Evolutionary conservation across 106 monocot genomes (phyloP).

Genomic region (Phalaenopsis equestris): DNA sequence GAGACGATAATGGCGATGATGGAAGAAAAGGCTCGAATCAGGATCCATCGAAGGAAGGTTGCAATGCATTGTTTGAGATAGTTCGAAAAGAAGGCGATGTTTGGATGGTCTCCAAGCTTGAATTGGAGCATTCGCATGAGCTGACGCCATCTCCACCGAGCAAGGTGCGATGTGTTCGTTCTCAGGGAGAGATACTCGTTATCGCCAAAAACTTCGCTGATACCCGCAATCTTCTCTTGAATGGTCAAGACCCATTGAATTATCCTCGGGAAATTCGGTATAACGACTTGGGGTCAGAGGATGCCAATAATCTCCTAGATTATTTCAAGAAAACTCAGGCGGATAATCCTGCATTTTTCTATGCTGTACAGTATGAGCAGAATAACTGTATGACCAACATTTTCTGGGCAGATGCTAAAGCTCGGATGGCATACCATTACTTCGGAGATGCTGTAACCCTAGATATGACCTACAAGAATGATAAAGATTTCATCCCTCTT

Average conservation of each 20-base stretch:
- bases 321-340: conserved; percentile 47
- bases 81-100: conserved; percentile 47
- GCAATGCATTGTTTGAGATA: conserved; percentile 73
- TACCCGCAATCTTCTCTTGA: conserved; percentile 60
- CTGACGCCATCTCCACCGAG: conserved; percentile 44
- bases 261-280: conserved; percentile 46
- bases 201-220: conserved; percentile 72
- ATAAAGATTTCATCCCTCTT: conserved; percentile 60
- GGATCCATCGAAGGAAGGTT: conserved; percentile 42
- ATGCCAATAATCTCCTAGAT: conserved; percentile 51
- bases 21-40: conserved; percentile 19
- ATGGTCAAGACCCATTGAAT: conserved; percentile 35
- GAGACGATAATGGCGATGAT: conserved; percentile 43
- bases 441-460: conserved; percentile 64
- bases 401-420: conserved; percentile 70
- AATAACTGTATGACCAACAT: conserved; percentile 52
- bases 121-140: conserved; percentile 53
- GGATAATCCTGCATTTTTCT: conserved; percentile 54
- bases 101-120: conserved; percentile 64
- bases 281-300: conserved; percentile 62
- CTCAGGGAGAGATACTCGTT: conserved; percentile 75
- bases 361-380: conserved; percentile 51
- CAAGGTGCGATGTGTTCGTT: conserved; percentile 63
- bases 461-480: conserved; percentile 37
- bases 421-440: conserved; percentile 66